phyloP scores from a whole-genome alignment of 345 rosid genomes.

The Brassica carinata region DNA sequence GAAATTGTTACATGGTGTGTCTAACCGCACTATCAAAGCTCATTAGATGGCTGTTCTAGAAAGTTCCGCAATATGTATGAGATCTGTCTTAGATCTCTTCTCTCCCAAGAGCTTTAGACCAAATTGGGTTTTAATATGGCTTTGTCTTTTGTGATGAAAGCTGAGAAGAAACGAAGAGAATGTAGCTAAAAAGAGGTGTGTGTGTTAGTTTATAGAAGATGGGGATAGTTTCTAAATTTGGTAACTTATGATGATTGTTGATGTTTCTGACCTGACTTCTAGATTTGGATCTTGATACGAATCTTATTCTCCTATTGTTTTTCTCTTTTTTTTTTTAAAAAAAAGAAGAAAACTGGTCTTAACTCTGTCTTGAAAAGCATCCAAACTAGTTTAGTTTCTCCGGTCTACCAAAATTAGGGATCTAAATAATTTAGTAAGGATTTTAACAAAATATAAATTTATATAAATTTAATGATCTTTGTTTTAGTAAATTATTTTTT shows the following conservation, averaged over 20 bases:
- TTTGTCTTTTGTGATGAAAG: conserved; percentile 33
- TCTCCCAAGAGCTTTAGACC: conserved; percentile 4
- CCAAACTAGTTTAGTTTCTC: not conserved
- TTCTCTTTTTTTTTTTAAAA: no score
- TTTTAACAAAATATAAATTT: not conserved
- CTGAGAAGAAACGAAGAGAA: conserved; percentile 23
- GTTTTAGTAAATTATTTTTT: no score
- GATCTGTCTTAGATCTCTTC: conserved; percentile 32
- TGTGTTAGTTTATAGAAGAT: conserved; percentile 34
- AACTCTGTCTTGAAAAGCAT: not conserved
- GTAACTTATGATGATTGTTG: conserved; percentile 33
- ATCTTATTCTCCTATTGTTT: not conserved
- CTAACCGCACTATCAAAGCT: conserved; percentile 68
- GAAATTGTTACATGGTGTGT: conserved; percentile 80
- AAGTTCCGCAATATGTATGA: conserved; percentile 14
- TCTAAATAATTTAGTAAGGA: not conserved
- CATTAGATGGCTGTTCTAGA: conserved; percentile 40
- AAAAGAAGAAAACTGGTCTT: not conserved
- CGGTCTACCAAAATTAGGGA: not conserved
- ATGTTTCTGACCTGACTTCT: conserved; percentile 25
- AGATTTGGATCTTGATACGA: conserved; percentile 12
- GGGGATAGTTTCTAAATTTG: conserved; percentile 1
- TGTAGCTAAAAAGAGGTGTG: conserved; percentile 10
- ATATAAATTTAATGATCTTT: no score
- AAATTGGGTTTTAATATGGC: conserved; percentile 25